These are phyloP conservation scores for Kwoniella mangroviensis DNA, from an alignment of 768 basidiomycete species.

Conservation along the genomic window DNA sequence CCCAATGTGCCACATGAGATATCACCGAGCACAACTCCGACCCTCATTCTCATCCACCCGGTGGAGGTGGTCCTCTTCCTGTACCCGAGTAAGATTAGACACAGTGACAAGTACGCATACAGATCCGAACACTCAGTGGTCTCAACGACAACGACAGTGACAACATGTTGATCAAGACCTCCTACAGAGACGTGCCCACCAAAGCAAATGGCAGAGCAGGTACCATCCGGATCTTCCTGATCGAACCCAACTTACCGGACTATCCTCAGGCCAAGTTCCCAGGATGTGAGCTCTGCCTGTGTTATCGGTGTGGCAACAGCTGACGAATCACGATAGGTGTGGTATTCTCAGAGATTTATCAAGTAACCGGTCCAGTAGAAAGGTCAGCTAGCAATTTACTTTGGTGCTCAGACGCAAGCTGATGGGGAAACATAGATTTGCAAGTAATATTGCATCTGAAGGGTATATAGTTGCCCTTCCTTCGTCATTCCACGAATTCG, in stretches of 20 bases:
- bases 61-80: slow-evolving; percentile 22
- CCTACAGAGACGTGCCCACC: slow-evolving; percentile 75
- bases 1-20: not conserved
- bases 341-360: slow-evolving; percentile 79
- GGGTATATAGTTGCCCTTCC: slow-evolving; percentile 57
- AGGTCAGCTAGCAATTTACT: slow-evolving; percentile 62
- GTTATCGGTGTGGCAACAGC: not conserved
- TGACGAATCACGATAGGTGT: slow-evolving; percentile 58
- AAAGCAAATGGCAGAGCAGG: slow-evolving; percentile 66
- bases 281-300: slow-evolving; percentile 60
- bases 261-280: slow-evolving; percentile 92
- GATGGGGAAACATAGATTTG: slow-evolving; percentile 61
- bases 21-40: slow-evolving; percentile 4
- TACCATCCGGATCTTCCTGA: slow-evolving; percentile 79
- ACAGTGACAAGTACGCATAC: no score
- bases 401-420: slow-evolving; percentile 63
- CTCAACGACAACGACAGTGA: not conserved
- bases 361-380: slow-evolving; percentile 93
- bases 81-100: no score
- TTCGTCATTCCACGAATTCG: slow-evolving; percentile 80
- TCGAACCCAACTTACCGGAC: slow-evolving; percentile 75
- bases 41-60: not conserved
- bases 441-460: slow-evolving; percentile 54
- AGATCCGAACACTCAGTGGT: no score
- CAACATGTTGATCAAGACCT: slow-evolving; percentile 79